Base-by-base conservation (phyloP, 306 rosid genomes). In the Gleditsia sinensis region DNA sequence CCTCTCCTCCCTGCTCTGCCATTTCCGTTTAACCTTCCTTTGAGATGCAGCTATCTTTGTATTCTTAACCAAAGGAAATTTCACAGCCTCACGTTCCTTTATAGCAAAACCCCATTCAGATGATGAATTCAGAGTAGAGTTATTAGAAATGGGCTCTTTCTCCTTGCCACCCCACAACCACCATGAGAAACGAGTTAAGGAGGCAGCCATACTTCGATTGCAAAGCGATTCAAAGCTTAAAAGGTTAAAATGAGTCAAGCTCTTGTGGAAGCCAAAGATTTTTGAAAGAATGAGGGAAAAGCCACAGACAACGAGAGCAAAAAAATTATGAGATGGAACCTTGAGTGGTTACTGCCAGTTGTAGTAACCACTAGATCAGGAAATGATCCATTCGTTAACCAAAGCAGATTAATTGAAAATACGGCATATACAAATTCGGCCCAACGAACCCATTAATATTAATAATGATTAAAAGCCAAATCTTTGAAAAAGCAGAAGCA, bases 131-230 rank as follows among this genome's bases (percentile, higher is more conserved):
- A 76, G 13, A 23, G 88, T 25, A 8, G 88, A 57, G 50, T 78
- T 80, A 69, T 53, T 85, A 32, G 83, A 67, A 40, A 71, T 70
- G 2, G 86, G 75, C 78, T 86, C 88, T 62, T 85, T 86, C 70
- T 86, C 88, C 58, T 86, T 88, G 77, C 87, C 85, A 53, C 88
- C 75, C 92, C 92, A 86, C 73, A 81, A 68, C 75, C 86, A 77
- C 90, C 89, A 78, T 7, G 96, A 80, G 51, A 88, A 78, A 77
- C 90, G 89, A 39, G 84, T 78, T 24, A 92, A 74, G 24, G 93
- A 90, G 42, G 90, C 80, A 6, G 92, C 81, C 97, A 90, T 88
- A 55, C 24, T 34, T 76, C 19, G 53, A 57, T 42, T 75, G 58
- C 75, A 67, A 63, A 10, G 34, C 12, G 19, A 65, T 71, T 54